A percentile compares a stretch with the other conserved stretches of the same genome.
Conservation (phyloP, 2,329 filamentous ascomycete genomes). For the Arthrobotrys entomopaga region DNA sequence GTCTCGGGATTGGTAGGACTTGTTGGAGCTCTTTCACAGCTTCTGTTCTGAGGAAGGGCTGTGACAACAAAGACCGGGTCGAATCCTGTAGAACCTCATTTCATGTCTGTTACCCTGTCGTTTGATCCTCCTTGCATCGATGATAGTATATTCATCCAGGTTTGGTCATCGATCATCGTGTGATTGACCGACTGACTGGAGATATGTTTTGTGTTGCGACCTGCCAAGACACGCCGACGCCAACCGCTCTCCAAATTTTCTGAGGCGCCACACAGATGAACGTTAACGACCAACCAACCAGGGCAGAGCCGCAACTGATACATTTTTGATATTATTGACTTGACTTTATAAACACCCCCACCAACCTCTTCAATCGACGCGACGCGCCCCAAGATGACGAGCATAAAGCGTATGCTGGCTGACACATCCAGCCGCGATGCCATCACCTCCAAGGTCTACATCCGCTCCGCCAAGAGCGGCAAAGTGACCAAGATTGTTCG, state of each 20-base stretch:
- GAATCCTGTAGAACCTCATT: constrained; percentile 31
- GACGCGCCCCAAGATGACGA: constrained; percentile 70
- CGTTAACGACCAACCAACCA: background rate
- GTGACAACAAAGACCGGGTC: background rate
- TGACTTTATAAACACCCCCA: constrained; percentile 14
- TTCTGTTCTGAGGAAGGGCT: constrained; percentile 11
- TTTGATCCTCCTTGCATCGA: background rate
- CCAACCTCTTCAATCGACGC: constrained; percentile 4
- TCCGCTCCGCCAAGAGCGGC: constrained; percentile 91
- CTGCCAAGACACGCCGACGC: constrained; percentile 38
- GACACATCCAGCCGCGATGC: constrained; percentile 72
- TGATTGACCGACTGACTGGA: constrained; percentile 6
- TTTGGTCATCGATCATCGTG: background rate
- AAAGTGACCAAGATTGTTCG: constrained; percentile 99
- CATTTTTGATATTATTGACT: constrained; percentile 16
- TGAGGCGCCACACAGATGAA: constrained; percentile 2
- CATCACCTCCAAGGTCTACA: constrained; percentile 94
- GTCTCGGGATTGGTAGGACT: background rate
- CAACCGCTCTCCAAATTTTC: constrained; percentile 33
- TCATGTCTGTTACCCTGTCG: background rate
- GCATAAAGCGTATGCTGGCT: constrained; percentile 70
- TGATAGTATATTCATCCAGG: background rate
- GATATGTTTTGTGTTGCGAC: constrained; percentile 13
- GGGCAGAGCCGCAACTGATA: constrained; percentile 25
- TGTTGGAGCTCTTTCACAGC: background rate